These are phyloP conservation scores for Axilococcus clingmanii DNA, from an alignment of 139 green algal genomes.

Conservation along the genomic window DNA sequence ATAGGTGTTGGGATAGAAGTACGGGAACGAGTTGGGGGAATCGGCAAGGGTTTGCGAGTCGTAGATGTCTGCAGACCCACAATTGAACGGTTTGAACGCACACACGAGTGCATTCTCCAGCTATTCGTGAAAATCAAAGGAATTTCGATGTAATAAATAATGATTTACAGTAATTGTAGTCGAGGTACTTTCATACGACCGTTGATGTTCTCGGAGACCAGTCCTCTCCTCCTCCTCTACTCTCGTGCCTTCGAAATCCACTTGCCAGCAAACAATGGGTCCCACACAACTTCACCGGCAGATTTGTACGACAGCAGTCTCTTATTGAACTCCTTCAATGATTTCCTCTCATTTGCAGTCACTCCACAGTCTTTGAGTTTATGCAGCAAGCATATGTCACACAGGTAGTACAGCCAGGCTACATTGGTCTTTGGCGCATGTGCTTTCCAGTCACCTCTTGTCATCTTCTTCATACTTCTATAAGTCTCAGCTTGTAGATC, in stretches of 20 bases:
- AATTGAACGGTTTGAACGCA: too few relatives aligned
- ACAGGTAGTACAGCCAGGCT: constrained; percentile 89
- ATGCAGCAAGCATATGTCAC: constrained; percentile 58
- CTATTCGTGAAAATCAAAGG: too few relatives aligned
- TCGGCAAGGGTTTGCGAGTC: too few relatives aligned
- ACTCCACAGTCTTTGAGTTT: too few relatives aligned
- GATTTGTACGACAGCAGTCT: constrained; percentile 25
- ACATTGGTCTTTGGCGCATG: constrained; percentile 73
- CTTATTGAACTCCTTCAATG: constrained; percentile 46
- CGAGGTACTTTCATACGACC: too few relatives aligned
- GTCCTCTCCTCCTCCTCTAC: background rate
- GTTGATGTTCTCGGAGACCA: background rate
- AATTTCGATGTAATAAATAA: too few relatives aligned
- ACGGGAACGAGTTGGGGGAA: too few relatives aligned
- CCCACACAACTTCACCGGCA: constrained; percentile 45
- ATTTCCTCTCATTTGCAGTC: too few relatives aligned
- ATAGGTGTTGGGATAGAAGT: too few relatives aligned
- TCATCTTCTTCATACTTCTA: constrained; percentile 69
- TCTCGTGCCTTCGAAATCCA: constrained; percentile 1
- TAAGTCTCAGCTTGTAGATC: constrained; percentile 85
- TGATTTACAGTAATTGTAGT: too few relatives aligned
- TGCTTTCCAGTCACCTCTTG: constrained; percentile 49
- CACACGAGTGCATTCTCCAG: too few relatives aligned
- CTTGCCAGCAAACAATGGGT: constrained; percentile 53
- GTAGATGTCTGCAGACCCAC: too few relatives aligned